Base-by-base conservation (phyloP, 345 rosid species). In the Gossypium mustelinum region DNA sequence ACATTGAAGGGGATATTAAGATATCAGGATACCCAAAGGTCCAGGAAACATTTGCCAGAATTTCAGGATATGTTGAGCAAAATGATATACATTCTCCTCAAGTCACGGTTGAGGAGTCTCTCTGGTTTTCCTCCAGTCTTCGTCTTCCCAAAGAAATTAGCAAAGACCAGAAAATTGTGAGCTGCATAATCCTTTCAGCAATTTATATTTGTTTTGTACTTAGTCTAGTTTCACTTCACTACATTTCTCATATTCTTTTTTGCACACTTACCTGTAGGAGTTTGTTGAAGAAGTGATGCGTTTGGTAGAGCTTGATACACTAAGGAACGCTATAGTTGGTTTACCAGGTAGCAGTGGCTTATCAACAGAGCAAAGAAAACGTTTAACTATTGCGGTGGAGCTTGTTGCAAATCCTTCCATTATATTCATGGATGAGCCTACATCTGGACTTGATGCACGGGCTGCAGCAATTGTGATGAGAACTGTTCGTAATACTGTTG, bases 401-500 rank as follows among this genome's bases (percentile, higher is more conserved):
- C 91, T 94, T 74, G 98, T 94, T 11, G 98, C 98, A 44, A 94
- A 94, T 78, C 97, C 98, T 16, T 91, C 98, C 16, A 90, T 94
- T 51, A 88, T 94, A 58, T 94, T 92, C 79, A 94, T 94, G 98
- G 98, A 94, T 81, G 98, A 94, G 78, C 98, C 98, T 50, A 94
- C 98, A 20, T 94, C 98, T 76, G 98, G 98, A 72, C 95, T 94
- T 78, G 98, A 92, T 84, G 96, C 98, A 52, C 85, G 97, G 68
- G 98, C 98, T 70, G 97, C 98, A n/a, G 96, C 98, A 57, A 90
- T 94, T 72, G 98, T 94, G 73, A 94, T 92, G 97, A 83, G 98
- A 82, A 88, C 98, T 55, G 93, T 94, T 54, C 93, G 98, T 66
- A 94, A 91, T 77, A 94, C 98, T 18, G 98, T 94, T 73, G 97